Evolutionary conservation across 768 basidiomycete genomes (phyloP).

Genomic region (Glaciozyma martinii): DNA sequence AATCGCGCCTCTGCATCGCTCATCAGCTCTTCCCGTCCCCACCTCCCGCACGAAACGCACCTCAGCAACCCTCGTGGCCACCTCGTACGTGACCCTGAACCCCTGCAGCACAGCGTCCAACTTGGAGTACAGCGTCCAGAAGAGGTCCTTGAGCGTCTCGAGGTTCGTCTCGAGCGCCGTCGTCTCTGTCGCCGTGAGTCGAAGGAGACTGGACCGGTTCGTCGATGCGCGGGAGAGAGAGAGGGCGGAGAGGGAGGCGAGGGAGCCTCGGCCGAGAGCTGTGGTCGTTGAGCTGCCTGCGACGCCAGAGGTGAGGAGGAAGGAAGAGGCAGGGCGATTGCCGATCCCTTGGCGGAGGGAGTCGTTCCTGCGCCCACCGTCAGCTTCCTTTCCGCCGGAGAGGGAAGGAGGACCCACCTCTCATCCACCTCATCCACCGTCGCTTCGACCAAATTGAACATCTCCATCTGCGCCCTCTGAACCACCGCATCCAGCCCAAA

Average conservation of each 20-base stretch:
- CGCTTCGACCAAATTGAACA: conserved; percentile 71
- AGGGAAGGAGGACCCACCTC: conserved; percentile 46
- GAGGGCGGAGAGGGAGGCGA: not conserved
- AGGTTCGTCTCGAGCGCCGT: conserved; percentile 55
- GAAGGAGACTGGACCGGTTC: conserved; percentile 7
- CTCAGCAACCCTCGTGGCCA: conserved; percentile 78
- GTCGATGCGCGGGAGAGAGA: conserved; percentile 8
- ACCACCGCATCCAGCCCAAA: conserved; percentile 69
- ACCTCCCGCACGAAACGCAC: conserved; percentile 47
- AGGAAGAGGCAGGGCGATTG: no score
- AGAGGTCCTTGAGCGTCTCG: conserved; percentile 78
- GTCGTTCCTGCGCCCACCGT: conserved; percentile 6
- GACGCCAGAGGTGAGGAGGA: not conserved
- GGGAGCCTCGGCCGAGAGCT: not conserved
- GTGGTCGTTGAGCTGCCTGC: no score
- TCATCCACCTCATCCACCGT: conserved; percentile 89
- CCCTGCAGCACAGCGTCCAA: conserved; percentile 88
- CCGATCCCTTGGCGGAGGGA: not conserved
- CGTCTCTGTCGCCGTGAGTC: conserved; percentile 23
- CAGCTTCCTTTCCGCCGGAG: not conserved
- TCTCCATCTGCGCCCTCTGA: conserved; percentile 72
- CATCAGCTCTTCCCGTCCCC: not conserved
- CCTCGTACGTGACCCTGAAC: conserved; percentile 77
- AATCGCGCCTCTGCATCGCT: conserved; percentile 63
- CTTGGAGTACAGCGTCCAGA: conserved; percentile 96